phyloP scores from a whole-genome alignment of 306 rosid genomes.

The Dicorynia guianensis region DNA sequence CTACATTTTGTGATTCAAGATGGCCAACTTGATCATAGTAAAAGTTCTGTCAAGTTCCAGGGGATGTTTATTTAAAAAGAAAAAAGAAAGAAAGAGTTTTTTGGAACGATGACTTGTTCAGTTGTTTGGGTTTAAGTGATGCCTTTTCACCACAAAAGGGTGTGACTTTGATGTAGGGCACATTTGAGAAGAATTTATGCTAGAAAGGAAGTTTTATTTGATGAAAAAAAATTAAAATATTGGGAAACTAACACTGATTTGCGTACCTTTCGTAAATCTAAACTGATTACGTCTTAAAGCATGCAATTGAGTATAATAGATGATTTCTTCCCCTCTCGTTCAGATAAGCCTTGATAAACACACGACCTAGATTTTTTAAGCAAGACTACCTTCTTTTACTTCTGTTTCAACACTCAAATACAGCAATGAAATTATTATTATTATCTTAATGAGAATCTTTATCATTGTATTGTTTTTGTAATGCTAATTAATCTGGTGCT shows the following conservation, averaged over 20 bases:
- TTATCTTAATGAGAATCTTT: too few species aligned
- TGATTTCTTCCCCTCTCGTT: background rate
- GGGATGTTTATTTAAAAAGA: background rate
- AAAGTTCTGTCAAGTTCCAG: background rate
- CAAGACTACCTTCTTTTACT: background rate
- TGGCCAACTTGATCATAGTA: background rate
- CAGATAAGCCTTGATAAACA: background rate
- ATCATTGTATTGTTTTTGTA: background rate
- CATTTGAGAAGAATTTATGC: background rate
- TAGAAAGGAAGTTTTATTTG: background rate
- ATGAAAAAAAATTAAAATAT: background rate
- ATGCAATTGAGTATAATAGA: background rate
- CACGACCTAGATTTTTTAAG: background rate
- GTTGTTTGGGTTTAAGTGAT: background rate
- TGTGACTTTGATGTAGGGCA: background rate
- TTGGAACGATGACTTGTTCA: background rate
- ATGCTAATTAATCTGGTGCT: background rate
- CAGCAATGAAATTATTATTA: too few species aligned
- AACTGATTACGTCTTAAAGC: background rate
- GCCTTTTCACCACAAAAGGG: background rate
- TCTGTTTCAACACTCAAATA: background rate
- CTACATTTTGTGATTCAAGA: slow-evolving; percentile 9
- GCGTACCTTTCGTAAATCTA: background rate
- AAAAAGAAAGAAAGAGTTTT: too few species aligned
- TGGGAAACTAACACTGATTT: slow-evolving; percentile 2